Percentiles rank a stretch among this genome's conserved stretches.
Conservation (phyloP, 257 asterid species). For the Misopates orontium region DNA sequence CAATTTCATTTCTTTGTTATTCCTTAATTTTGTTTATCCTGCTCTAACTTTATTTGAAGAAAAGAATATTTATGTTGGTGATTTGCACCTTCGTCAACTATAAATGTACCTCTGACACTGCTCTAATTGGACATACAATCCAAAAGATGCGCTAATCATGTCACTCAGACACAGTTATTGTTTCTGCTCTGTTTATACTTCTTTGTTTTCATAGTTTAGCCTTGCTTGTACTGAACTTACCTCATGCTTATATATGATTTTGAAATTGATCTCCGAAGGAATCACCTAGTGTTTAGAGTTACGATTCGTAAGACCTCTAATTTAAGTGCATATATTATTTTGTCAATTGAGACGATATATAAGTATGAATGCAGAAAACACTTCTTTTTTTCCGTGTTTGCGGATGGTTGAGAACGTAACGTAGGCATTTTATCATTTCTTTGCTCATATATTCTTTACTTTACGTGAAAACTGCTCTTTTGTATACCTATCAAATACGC, state of each 20-base stretch:
- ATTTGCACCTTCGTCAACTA: background rate
- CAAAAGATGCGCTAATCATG: background rate
- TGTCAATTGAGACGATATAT: background rate
- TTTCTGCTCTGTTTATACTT: background rate
- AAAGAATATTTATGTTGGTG: slow-evolving; percentile 3
- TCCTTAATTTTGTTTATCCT: background rate
- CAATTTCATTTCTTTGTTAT: slow-evolving; percentile 5
- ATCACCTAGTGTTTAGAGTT: background rate
- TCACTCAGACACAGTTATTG: background rate
- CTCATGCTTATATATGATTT: background rate
- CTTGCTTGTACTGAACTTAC: background rate
- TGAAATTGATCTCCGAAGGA: background rate
- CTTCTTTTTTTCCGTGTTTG: background rate
- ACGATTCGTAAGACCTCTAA: background rate
- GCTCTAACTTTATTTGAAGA: background rate
- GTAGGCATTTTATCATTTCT: background rate
- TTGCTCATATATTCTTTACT: too few relatives aligned
- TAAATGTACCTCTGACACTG: background rate
- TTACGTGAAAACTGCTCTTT: too few relatives aligned
- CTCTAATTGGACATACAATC: background rate
- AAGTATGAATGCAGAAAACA: background rate
- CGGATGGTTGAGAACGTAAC: background rate
- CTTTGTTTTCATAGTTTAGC: background rate
- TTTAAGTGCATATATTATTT: background rate
- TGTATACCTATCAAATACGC: too few relatives aligned